Evolutionary conservation across 352 stramenopile genomes (phyloP).

Genomic region (Globisporangium ultimum): DNA sequence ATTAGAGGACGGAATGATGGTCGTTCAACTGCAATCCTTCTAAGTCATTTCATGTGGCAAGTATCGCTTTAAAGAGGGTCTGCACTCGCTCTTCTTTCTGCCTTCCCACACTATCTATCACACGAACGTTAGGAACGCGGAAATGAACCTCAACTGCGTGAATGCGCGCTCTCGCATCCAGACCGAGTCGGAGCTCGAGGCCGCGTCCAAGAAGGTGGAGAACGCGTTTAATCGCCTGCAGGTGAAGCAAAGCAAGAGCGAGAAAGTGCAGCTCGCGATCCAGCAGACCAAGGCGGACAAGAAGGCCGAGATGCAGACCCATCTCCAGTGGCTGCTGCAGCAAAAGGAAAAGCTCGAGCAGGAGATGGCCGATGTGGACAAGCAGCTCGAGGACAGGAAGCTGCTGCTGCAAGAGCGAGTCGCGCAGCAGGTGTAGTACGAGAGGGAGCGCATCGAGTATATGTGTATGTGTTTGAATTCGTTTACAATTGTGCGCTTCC

Average conservation of each 20-base stretch:
- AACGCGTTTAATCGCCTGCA: conserved; percentile 53
- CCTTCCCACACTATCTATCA: background rate
- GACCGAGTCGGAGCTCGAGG: conserved; percentile 67
- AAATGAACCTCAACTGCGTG: conserved; percentile 71
- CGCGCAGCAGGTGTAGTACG: background rate
- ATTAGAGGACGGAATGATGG: conserved; percentile 17
- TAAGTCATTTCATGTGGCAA: conserved; percentile 7
- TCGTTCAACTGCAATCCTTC: conserved; percentile 14
- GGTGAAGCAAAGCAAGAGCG: conserved; percentile 43
- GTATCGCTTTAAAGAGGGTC: conserved; percentile 14
- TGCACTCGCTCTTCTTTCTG: conserved; percentile 5
- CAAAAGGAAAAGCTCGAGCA: conserved; percentile 44
- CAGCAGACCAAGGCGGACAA: conserved; percentile 28
- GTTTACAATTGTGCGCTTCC: background rate
- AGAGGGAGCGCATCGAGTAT: background rate
- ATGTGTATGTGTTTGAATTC: background rate
- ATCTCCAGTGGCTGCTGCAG: conserved; percentile 53
- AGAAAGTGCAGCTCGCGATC: conserved; percentile 37
- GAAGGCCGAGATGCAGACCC: conserved; percentile 40
- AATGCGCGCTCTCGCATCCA: conserved; percentile 44
- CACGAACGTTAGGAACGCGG: conserved; percentile 1
- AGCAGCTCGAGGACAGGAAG: conserved; percentile 48
- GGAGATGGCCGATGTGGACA: conserved; percentile 41
- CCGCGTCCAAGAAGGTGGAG: conserved; percentile 61
- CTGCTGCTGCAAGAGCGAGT: conserved; percentile 50